Evolutionary conservation across 345 rosid species (phyloP), one percentile per base, ranked within the genome.

Genomic region (Reutealis trisperma): DNA sequence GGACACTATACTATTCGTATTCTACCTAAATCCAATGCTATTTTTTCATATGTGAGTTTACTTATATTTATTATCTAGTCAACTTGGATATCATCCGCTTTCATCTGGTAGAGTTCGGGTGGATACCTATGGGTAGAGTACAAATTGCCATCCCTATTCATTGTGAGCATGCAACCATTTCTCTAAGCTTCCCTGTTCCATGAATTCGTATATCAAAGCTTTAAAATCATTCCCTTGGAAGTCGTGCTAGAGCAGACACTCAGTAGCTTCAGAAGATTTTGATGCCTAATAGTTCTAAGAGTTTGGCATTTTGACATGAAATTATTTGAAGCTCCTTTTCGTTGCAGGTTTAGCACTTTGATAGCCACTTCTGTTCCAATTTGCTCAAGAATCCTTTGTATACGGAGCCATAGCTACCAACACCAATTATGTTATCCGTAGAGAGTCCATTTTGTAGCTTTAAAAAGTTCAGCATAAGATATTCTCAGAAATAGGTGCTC

Each of bases 381-480:
- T 4, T 32, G 44, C 15, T 34, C 42, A 44, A 73, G 67, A 25
- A 5, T 73, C 67, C 67, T 25, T 24, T 24, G 12, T 60, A 61
- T 1, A 25, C 67, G 5, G 67, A 61, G 4, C 67, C 67, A 45
- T 24, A 61, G 34, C 76, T 73, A 11, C 76, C 67, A 25, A 13
- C 30, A 15, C 75, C 75, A 19, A 72, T 24, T 25, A 72, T 41
- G 16, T 42, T 72, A 14, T 45, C 32, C 2, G 54, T 14, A 19
- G 75, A 72, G 66, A 72, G 60, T 13, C 75, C 22, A 15, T 44
- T 44, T 47, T 0, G 75, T 59, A n/a, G 66, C 67, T 59, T 24
- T 25, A 8, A 14, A 24, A 5, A 72, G 66, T 1, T 58, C 65
- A 27, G 8, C 64, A 58, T 71, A 71, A 0, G 65, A 32, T 3